Percentiles rank a stretch among this genome's conserved stretches.
Conservation (phyloP, 306 rosid genomes). For the Gastrolobium villosum region DNA sequence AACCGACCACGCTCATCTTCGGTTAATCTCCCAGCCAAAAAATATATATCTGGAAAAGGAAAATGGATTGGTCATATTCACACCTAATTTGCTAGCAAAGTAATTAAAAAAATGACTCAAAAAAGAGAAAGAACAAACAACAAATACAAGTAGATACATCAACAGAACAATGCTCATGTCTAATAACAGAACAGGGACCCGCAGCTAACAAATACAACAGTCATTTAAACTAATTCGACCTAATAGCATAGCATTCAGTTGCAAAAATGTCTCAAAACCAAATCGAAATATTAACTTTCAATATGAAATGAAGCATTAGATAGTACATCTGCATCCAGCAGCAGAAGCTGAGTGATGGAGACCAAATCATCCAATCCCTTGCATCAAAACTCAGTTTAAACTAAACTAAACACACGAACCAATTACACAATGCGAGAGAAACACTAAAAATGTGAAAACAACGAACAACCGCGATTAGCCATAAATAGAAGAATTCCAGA, state of each 20-base stretch:
- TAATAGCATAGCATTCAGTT: not conserved
- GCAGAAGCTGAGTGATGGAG: not conserved
- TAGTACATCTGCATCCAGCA: not conserved
- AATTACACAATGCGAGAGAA: not conserved
- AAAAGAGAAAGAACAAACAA: not conserved
- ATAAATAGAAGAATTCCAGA: not conserved
- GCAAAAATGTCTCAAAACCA: not conserved
- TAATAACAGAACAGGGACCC: not conserved
- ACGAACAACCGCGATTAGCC: not conserved
- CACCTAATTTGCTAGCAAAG: not conserved
- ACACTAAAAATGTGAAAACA: not conserved
- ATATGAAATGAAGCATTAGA: not conserved
- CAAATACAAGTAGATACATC: not conserved
- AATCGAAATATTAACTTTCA: not conserved
- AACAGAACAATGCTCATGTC: not conserved
- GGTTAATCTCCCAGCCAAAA: constrained; percentile 33
- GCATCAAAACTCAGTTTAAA: not conserved
- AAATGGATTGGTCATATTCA: not conserved
- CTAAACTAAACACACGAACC: not conserved
- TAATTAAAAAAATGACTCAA: not conserved
- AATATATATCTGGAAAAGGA: not conserved
- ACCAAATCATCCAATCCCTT: constrained; percentile 23
- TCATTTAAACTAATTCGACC: not conserved
- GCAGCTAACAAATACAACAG: constrained; percentile 12
- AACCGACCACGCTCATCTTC: constrained; percentile 97